Percentiles rank a stretch among this genome's conserved stretches.
Conservation (phyloP, 2,329 filamentous ascomycete genomes). For the Pseudocercospora ulei region DNA sequence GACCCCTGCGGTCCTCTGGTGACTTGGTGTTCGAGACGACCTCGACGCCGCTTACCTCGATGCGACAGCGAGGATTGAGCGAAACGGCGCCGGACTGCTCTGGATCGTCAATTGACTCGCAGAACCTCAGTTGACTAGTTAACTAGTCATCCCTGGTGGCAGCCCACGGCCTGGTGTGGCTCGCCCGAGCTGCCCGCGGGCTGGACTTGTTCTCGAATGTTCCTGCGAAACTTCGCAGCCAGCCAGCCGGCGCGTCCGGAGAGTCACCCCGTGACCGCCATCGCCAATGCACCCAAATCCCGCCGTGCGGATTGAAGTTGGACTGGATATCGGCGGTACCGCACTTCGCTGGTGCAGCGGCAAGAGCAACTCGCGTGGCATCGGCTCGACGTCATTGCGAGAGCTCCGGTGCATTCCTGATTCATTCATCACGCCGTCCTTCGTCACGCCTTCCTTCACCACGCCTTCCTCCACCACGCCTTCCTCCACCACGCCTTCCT, state of each 20-base stretch:
- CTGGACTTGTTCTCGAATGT: constrained; percentile 6
- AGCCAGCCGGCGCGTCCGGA: constrained; percentile 3
- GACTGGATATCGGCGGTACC: not conserved
- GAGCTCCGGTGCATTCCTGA: not conserved
- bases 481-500: not conserved
- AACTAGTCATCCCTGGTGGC: no score
- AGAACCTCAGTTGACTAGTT: no score
- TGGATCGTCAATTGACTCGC: no score
- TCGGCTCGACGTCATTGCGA: not conserved
- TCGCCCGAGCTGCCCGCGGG: constrained; percentile 4
- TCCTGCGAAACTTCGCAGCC: not conserved
- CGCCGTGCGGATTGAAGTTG: no score
- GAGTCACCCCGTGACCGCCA: not conserved
- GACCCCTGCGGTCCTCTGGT: no score
- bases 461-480: not conserved
- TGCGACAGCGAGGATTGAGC: no score
- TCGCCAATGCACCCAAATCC: not conserved
- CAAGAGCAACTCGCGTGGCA: not conserved
- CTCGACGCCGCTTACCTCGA: no score
- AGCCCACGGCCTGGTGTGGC: no score
- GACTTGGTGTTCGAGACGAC: no score
- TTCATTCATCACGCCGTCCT: not conserved
- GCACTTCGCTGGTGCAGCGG: not conserved
- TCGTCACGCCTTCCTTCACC: not conserved
- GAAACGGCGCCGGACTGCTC: no score